Evolutionary conservation across 1,139 yeast species (phyloP), one percentile per base, ranked within the genome.

Genomic region (Oligophagozyma castellii): DNA sequence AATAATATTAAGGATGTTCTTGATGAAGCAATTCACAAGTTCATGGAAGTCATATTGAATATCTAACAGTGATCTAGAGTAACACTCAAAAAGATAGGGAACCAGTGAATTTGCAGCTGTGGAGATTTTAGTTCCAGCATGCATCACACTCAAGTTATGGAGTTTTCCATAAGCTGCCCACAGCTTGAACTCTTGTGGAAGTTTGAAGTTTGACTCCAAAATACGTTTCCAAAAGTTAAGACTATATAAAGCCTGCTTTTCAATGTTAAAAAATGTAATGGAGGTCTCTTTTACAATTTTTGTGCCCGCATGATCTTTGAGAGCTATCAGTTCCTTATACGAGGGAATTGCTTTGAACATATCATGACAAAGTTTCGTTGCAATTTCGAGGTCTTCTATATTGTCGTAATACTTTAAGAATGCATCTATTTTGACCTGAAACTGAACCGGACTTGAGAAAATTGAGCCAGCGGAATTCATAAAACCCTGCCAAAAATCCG

Each of bases 391-490:
- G 4, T 24, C 22, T 4, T 16, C 18, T 24, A 23, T 20, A 1
- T 37, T 29, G 16, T 50, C 43, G 14, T 61, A 48, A 40, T 59
- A 63, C 1, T 22, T 34, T 5, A 70, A 39, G 24, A 75, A 58
- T 3, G 64, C 51, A 13, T 51, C 53, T 14, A 72, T 53, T 0
- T 77, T 59, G 4, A 53, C 47, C 22, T 63, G 61, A 4, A 73
- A 58, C 11, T 70, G 59, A 2, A 51, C 41, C 28, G 65, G 67
- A 8, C 70, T 61, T 0, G 79, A 74, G 15, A 70, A 65, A 7
- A 61, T 39, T 0, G 83, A 76, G 3, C 84, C 92, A 6, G 65
- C 63, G n/a, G 74, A 63, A 35, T 65, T 63, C 0, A 62, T 49
- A 27, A 64, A 56, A 0, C 89, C 86, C 40, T 51, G 62, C 71